Evolutionary conservation across 192 early-diverging fungal genomes (phyloP).

Genomic region (Coemansia sp.): DNA sequence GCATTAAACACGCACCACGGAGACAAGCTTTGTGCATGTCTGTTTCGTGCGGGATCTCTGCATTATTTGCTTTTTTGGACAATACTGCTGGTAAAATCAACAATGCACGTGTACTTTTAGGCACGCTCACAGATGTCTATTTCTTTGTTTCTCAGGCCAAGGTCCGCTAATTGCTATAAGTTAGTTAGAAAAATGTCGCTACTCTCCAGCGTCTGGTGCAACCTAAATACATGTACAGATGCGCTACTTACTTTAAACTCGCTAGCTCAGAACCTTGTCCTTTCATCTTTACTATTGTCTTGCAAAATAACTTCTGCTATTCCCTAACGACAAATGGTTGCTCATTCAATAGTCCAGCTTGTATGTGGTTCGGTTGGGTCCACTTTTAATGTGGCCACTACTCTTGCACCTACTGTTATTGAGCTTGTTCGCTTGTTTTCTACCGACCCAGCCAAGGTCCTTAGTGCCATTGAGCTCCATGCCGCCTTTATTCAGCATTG

Average conservation of each 20-base stretch:
- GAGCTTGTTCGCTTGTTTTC: not conserved
- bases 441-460: not conserved
- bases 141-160: too few species aligned
- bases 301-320: not conserved
- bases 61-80: not conserved
- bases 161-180: too few species aligned
- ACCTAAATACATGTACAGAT: not conserved
- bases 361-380: not conserved
- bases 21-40: not conserved
- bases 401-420: not conserved
- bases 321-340: constrained; percentile 12
- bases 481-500: constrained; percentile 12
- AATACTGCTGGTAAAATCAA: too few species aligned
- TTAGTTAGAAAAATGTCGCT: too few species aligned
- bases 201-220: too few species aligned
- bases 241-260: not conserved
- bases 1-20: not conserved
- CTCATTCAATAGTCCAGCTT: not conserved
- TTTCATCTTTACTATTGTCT: not conserved
- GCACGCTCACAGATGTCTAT: not conserved
- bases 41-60: too few species aligned
- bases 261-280: not conserved
- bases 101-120: not conserved
- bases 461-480: constrained; percentile 9
- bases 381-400: not conserved